phyloP scores from a whole-genome alignment of 768 basidiomycete genomes.

The Lactifluus pinguis region DNA sequence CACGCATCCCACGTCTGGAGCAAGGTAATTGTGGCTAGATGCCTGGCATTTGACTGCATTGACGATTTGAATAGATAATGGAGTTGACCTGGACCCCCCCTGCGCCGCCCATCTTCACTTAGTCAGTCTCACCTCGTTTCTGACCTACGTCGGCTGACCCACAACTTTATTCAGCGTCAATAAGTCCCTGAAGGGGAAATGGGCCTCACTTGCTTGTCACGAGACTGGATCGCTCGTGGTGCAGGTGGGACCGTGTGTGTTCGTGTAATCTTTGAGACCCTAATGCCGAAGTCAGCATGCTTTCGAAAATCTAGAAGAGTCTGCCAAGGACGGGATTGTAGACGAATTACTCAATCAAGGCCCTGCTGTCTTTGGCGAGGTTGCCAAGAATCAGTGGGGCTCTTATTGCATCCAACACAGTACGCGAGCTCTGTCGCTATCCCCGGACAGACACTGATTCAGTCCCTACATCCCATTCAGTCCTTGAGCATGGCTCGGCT shows the following conservation, averaged over 20 bases:
- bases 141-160: not conserved
- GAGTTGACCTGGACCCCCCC: slow-evolving; percentile 82
- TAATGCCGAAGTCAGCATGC: slow-evolving; percentile 47
- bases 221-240: slow-evolving; percentile 86
- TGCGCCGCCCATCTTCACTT: slow-evolving; percentile 81
- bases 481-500: slow-evolving; percentile 76
- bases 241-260: slow-evolving; percentile 40
- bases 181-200: slow-evolving; percentile 78
- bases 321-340: slow-evolving; percentile 77
- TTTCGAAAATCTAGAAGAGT: slow-evolving; percentile 77
- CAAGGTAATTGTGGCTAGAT: slow-evolving; percentile 40
- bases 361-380: slow-evolving; percentile 55
- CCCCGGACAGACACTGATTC: slow-evolving; percentile 6
- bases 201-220: slow-evolving; percentile 84
- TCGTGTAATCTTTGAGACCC: not conserved
- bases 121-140: slow-evolving; percentile 38
- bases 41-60: slow-evolving; percentile 5
- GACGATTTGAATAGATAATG: slow-evolving; percentile 53
- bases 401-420: slow-evolving; percentile 83
- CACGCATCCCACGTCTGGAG: slow-evolving; percentile 91
- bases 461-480: slow-evolving; percentile 29
- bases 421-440: slow-evolving; percentile 29
- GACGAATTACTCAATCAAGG: slow-evolving; percentile 77
- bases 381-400: slow-evolving; percentile 84
- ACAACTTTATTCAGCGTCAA: slow-evolving; percentile 50